phyloP scores from a whole-genome alignment of 2,329 filamentous ascomycete species.

The Scortechinia acanthostroma region DNA sequence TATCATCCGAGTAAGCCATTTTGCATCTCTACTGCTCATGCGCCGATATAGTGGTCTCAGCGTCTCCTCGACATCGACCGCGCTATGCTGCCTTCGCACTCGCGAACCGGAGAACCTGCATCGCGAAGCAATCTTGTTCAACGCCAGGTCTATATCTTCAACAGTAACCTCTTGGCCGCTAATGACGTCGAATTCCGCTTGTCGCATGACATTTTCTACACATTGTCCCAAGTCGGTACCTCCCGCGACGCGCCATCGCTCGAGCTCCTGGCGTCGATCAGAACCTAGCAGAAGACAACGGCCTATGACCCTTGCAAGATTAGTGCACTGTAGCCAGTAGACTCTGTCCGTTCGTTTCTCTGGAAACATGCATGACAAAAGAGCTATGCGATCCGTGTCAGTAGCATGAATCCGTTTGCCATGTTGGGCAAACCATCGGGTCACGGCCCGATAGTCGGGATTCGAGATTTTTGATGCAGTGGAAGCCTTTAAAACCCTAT shows the following conservation, averaged over 20 bases:
- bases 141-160: not conserved
- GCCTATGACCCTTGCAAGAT: slow-evolving; percentile 60
- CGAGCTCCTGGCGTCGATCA: slow-evolving; percentile 52
- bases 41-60: slow-evolving; percentile 53
- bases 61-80: slow-evolving; percentile 20
- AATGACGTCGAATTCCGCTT: not conserved
- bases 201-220: slow-evolving; percentile 7
- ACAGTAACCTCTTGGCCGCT: not conserved
- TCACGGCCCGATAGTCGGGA: slow-evolving; percentile 30
- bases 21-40: too few relatives aligned
- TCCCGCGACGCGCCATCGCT: slow-evolving; percentile 50
- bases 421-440: slow-evolving; percentile 65
- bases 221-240: slow-evolving; percentile 67
- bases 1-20: slow-evolving; percentile 79
- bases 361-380: slow-evolving; percentile 72
- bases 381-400: slow-evolving; percentile 47
- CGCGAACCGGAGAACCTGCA: not conserved
- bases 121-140: not conserved
- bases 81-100: slow-evolving; percentile 32
- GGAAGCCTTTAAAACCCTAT: not conserved
- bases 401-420: slow-evolving; percentile 45
- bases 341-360: slow-evolving; percentile 72
- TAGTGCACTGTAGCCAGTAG: slow-evolving; percentile 58
- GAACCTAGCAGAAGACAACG: slow-evolving; percentile 59
- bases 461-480: too few relatives aligned